Base-by-base conservation (phyloP, 495 filamentous ascomycete genomes). In the Hyphodiscus hymeniophilus region DNA sequence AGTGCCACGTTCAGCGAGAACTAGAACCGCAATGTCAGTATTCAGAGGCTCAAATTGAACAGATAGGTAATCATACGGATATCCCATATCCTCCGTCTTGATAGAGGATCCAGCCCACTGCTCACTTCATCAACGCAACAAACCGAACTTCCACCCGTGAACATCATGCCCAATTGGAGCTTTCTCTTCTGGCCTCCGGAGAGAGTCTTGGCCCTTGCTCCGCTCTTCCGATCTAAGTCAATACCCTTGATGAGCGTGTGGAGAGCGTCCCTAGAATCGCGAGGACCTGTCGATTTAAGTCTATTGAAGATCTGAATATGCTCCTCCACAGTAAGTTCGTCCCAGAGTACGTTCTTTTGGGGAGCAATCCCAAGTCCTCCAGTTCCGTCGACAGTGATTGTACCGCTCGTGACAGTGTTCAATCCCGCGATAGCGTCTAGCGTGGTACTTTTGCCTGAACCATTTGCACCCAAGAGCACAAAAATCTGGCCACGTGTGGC, bases 101-200 rank as follows among this genome's bases (percentile, higher is more conserved):
- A 82, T 12, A 95, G 70, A 0, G 89, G 87, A 58, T 95, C 89
- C 8, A 95, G 67, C 5, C 89, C 89, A 41, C 78, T 82, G 12
- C 81, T 87, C 3, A 91, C 87, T 59, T 95, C 89, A 59, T 95
- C 89, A 7, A 95, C 82, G 61, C 86, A 89, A 62, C 89, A 95
- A 6, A 95, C 79, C 13, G 73, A 76, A 50, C 81, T 86, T 15
- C 87, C 89, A 32, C 89, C 89, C 20, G 85, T 89, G 44, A 95
- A 78, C 87, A 92, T 94, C 77, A 91, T 89, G n/a, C 83, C 82
- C 8, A 95, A 74, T 59, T 95, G 89, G n/a, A 91, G 67, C 62
- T 94, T 94, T 18, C 89, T 73, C 63, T 91, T 94, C 63, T 95
- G 89, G 0, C 89, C 89, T 5, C 89, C 88, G 2, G 87, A 92